Evolutionary conservation across 768 basidiomycete genomes (phyloP).

Genomic region (Thelephora ganbajun): DNA sequence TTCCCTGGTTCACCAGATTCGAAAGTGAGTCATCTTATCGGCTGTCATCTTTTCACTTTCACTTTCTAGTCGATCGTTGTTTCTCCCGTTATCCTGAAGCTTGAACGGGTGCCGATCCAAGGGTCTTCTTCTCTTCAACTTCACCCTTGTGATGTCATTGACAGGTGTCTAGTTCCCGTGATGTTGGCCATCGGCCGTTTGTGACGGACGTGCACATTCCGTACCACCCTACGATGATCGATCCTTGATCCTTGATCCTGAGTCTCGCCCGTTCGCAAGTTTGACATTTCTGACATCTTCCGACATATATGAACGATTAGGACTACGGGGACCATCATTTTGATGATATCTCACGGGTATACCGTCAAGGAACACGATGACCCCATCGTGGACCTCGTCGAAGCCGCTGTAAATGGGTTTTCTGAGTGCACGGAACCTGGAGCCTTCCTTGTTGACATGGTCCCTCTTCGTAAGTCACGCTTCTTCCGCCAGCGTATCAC

Average conservation of each 20-base stretch:
- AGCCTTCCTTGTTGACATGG: slow-evolving; percentile 17
- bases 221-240: too few relatives aligned
- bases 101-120: not conserved
- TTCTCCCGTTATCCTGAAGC: too few relatives aligned
- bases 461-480: slow-evolving; percentile 14
- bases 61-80: too few relatives aligned
- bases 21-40: slow-evolving; percentile 14
- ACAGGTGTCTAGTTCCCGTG: too few relatives aligned
- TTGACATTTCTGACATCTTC: not conserved
- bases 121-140: slow-evolving; percentile 5
- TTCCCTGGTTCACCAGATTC: slow-evolving; percentile 13
- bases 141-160: too few relatives aligned
- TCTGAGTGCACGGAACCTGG: slow-evolving; percentile 15
- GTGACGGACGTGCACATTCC: too few relatives aligned
- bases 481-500: not conserved
- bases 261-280: too few relatives aligned
- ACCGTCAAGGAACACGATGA: slow-evolving; percentile 19
- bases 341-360: slow-evolving; percentile 17
- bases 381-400: slow-evolving; percentile 21
- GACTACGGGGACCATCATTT: slow-evolving; percentile 15
- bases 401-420: slow-evolving; percentile 15
- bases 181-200: too few relatives aligned
- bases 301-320: slow-evolving; percentile 5
- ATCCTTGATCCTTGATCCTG: too few relatives aligned
- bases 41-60: slow-evolving; percentile 14